A percentile compares a stretch with the other conserved stretches of the same genome.
Evolutionary conservation across 2,329 filamentous ascomycete genomes (phyloP).

Genomic region (Trichophyton verrucosum): DNA sequence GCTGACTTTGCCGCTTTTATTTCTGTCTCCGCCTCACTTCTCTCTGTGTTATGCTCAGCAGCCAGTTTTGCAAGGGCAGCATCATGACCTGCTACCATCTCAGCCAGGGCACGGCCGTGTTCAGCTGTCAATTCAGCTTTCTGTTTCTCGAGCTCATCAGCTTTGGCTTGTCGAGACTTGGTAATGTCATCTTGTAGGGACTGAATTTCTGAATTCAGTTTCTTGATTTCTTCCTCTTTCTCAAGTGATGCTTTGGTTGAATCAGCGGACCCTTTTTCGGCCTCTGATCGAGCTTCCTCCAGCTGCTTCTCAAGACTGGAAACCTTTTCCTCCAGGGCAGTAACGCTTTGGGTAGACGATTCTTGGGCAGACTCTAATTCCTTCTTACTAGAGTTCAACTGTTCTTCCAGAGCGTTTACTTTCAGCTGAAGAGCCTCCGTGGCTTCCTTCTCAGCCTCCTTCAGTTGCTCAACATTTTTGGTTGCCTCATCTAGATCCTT

Average conservation of each 20-base stretch:
- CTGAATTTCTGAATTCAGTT: slow-evolving; percentile 23
- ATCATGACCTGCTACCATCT: slow-evolving; percentile 14
- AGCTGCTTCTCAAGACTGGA: slow-evolving; percentile 26
- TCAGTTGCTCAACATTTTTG: slow-evolving; percentile 20
- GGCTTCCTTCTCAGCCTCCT: slow-evolving; percentile 16
- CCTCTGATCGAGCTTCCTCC: slow-evolving; percentile 21
- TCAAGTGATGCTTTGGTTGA: slow-evolving; percentile 19
- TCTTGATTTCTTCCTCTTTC: slow-evolving; percentile 26
- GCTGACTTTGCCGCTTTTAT: slow-evolving; percentile 9
- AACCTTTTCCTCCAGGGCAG: slow-evolving; percentile 26
- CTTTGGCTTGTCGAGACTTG: slow-evolving; percentile 11
- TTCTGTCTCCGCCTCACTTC: slow-evolving; percentile 13
- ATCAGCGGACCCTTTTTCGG: slow-evolving; percentile 16
- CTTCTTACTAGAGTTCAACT: slow-evolving; percentile 28
- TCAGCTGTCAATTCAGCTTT: slow-evolving; percentile 9
- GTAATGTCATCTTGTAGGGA: slow-evolving; percentile 24
- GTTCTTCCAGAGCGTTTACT: slow-evolving; percentile 28
- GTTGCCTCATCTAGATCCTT: slow-evolving; percentile 19
- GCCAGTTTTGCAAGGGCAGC: slow-evolving; percentile 9
- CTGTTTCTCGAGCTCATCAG: slow-evolving; percentile 9
- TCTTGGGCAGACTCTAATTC: slow-evolving; percentile 28
- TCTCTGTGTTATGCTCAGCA: slow-evolving; percentile 12
- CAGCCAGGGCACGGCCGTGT: slow-evolving; percentile 12
- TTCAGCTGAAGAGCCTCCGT: slow-evolving; percentile 27
- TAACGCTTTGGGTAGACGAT: slow-evolving; percentile 19